Evolutionary conservation across 2,329 filamentous ascomycete species (phyloP).

Genomic region (Acrocalymma vagum): DNA sequence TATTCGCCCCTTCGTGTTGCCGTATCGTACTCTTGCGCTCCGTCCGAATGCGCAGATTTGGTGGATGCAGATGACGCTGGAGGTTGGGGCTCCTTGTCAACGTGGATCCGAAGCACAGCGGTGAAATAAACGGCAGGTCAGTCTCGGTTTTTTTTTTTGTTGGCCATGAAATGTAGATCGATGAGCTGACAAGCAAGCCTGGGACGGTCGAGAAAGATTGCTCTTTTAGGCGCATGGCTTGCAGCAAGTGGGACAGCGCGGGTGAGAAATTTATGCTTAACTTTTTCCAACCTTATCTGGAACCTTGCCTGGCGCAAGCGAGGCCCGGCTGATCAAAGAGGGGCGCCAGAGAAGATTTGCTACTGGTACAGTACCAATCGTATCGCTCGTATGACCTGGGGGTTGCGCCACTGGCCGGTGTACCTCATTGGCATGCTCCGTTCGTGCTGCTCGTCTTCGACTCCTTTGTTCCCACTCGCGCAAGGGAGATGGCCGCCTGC

Average conservation of each 20-base stretch:
- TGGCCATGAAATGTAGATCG: neutral
- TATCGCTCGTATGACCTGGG: no score
- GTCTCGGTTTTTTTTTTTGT: no score
- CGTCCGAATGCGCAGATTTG: neutral
- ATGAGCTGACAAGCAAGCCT: slow-evolving; percentile 15
- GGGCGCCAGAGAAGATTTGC: no score
- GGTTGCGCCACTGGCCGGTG: no score
- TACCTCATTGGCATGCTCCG: no score
- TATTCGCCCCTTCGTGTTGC: slow-evolving; percentile 4
- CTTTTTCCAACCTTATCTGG: slow-evolving; percentile 46
- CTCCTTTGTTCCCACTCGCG: neutral
- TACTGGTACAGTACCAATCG: no score
- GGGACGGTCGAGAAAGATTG: slow-evolving; percentile 20
- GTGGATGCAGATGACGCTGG: neutral
- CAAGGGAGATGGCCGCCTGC: neutral
- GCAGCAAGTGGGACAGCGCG: slow-evolving; percentile 31
- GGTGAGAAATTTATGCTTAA: slow-evolving; percentile 47
- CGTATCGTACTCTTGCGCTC: slow-evolving; percentile 2
- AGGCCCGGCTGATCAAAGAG: slow-evolving; percentile 27
- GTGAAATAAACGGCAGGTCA: neutral
- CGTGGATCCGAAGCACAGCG: neutral
- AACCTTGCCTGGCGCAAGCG: slow-evolving; percentile 36
- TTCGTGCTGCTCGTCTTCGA: slow-evolving; percentile 7
- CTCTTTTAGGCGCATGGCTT: slow-evolving; percentile 19
- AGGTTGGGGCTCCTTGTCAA: no score